These are phyloP conservation scores for Helicostylum pulchrum DNA, from an alignment of 192 early-diverging fungal species.

Conservation along the genomic window DNA sequence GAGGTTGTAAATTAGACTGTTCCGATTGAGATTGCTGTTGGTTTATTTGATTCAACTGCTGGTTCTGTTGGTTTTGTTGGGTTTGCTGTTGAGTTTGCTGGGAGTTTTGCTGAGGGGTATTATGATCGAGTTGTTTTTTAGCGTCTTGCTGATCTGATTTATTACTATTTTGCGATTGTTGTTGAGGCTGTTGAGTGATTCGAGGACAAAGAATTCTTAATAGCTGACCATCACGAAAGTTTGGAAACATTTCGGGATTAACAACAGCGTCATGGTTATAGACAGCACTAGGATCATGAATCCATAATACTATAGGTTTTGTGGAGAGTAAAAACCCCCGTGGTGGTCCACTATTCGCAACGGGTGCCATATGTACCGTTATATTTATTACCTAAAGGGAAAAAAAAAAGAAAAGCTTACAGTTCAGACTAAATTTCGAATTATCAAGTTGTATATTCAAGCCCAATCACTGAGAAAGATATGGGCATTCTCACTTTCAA, in stretches of 20 bases:
- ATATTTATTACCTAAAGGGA: too few relatives aligned
- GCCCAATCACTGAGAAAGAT: too few relatives aligned
- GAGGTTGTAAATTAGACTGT: background rate
- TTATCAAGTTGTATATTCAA: too few relatives aligned
- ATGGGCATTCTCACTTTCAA: too few relatives aligned
- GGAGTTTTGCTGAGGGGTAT: background rate
- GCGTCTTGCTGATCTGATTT: background rate
- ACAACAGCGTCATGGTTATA: conserved; percentile 57
- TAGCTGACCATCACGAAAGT: conserved; percentile 57
- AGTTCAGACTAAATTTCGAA: too few relatives aligned
- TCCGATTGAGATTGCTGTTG: conserved; percentile 10
- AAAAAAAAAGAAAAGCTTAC: too few relatives aligned
- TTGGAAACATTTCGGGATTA: conserved; percentile 66
- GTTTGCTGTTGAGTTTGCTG: background rate
- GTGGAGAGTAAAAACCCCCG: conserved; percentile 3
- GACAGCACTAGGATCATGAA: conserved; percentile 23
- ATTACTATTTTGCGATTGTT: conserved; percentile 8
- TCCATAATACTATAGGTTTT: conserved; percentile 27
- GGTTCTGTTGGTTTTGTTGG: conserved; percentile 8
- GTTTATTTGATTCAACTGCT: background rate
- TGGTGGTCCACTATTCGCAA: too few relatives aligned
- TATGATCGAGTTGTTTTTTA: background rate
- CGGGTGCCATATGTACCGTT: too few relatives aligned
- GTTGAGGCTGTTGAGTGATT: conserved; percentile 4
- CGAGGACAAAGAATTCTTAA: conserved; percentile 56